Base-by-base conservation (phyloP, 805 yeast genomes). In the Nakazawaea anatomiae region DNA sequence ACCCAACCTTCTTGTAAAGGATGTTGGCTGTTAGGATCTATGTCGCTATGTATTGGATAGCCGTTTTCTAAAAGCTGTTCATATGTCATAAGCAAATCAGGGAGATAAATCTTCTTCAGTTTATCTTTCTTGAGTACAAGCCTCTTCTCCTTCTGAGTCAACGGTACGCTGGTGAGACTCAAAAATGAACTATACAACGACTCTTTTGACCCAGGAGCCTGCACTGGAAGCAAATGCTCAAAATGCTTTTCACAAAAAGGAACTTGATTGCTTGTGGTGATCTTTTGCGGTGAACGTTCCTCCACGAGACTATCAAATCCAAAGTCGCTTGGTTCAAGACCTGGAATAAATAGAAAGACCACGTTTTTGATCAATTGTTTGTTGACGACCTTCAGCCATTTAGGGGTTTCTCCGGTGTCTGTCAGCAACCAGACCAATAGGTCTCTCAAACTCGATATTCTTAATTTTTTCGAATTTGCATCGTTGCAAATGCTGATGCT, bases 151-250 rank as follows among this genome's bases (percentile, higher is more conserved):
- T 72, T 70, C 48, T 79, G 80, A 2, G 85, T 71, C 50, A 83
- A 65, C 0, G 83, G 82, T n/a, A 77, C 72, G 49, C 74, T 74
- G 12, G 80, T 69, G 43, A 89, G 74, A 2, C 87, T 73, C 42
- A 73, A 74, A 48, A 76, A 70, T 12, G 81, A 76, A 45, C 82
- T 83, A 59, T 70, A 80, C 36, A 80, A 62, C 8, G 77, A 73
- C 41, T 75, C 80, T 55, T 75, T 76, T 4, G 81, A 75, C 0
- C 96, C 96, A 0, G 96, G 95, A 5, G 83, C 72, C 30, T 65
- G 60, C 1, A 85, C 66, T 0, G 85, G 85, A 46, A 82, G 63
- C 10, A 73, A 59, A 32, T 67, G 57, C 0, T 64, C 59, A 57
- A 83, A 85, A 2, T 64, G 61, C 0, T 65, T 54, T 4, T 64